These are phyloP conservation scores for Lophium mytilinum DNA, from an alignment of 495 filamentous ascomycete genomes.

Conservation along the genomic window DNA sequence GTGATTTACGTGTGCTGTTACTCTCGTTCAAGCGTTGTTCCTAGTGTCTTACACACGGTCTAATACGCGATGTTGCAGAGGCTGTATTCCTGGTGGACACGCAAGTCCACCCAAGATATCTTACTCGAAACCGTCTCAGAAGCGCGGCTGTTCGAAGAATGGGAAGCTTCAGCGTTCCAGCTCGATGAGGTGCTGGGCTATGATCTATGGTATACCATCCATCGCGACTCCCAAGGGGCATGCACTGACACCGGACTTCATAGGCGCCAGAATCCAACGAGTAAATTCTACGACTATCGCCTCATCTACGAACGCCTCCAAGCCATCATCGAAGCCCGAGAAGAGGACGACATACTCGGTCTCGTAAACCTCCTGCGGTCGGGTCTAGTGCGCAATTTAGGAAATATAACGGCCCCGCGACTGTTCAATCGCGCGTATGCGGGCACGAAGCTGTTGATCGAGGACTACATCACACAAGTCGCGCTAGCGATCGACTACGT, in stretches of 20 bases:
- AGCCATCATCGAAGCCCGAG: conserved; percentile 63
- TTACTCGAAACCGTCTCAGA: conserved; percentile 51
- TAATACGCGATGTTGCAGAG: conserved; percentile 36
- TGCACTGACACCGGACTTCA: background rate
- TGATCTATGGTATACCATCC: conserved; percentile 63
- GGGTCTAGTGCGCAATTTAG: conserved; percentile 82
- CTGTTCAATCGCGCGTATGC: conserved; percentile 80
- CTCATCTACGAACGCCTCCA: conserved; percentile 73
- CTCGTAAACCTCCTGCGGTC: conserved; percentile 75
- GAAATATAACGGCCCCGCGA: conserved; percentile 78
- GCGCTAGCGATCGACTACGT: conserved; percentile 74
- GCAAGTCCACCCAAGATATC: conserved; percentile 44
- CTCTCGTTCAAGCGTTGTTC: no score
- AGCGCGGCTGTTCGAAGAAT: conserved; percentile 68
- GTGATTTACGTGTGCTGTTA: no score
- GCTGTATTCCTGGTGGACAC: conserved; percentile 47
- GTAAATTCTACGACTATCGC: conserved; percentile 78
- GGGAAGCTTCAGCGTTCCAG: conserved; percentile 71
- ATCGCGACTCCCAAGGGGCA: background rate
- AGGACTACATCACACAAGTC: conserved; percentile 82
- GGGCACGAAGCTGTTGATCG: conserved; percentile 83
- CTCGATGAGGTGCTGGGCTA: conserved; percentile 70
- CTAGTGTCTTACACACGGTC: no score
- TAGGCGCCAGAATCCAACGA: conserved; percentile 74
- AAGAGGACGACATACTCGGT: conserved; percentile 64